These are phyloP conservation scores for Phytophthora tubulina DNA, from an alignment of 352 stramenopile genomes.

Conservation along the genomic window DNA sequence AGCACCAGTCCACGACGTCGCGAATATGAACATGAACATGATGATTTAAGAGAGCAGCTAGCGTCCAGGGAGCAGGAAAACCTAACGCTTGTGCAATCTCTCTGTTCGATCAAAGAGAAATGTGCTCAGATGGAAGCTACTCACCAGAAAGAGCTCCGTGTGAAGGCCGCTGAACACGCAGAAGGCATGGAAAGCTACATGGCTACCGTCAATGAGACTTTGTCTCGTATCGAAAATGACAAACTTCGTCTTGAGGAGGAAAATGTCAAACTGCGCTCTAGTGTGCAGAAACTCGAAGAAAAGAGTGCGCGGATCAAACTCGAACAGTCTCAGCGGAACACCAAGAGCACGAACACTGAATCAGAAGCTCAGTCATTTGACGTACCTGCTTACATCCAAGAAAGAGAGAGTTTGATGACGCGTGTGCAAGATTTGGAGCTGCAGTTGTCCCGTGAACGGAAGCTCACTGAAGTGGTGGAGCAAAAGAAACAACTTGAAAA, in stretches of 20 bases:
- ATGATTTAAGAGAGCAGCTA: conserved; percentile 35
- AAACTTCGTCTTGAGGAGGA: conserved; percentile 36
- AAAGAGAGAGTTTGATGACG: conserved; percentile 19
- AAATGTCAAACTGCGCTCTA: conserved; percentile 26
- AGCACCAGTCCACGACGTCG: neutral
- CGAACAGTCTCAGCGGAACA: conserved; percentile 16
- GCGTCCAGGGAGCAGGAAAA: conserved; percentile 56
- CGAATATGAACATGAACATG: conserved; percentile 2
- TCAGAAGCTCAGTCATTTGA: conserved; percentile 4
- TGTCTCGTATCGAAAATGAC: conserved; percentile 42
- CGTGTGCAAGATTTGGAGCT: conserved; percentile 41
- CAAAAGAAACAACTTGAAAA: conserved; percentile 29
- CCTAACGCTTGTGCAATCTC: conserved; percentile 50
- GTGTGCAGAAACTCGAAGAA: conserved; percentile 34
- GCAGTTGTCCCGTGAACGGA: conserved; percentile 37
- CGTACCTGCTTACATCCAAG: neutral
- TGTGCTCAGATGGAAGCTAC: conserved; percentile 36
- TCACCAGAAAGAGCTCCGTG: conserved; percentile 27
- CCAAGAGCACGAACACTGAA: conserved; percentile 34
- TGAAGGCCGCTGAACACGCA: conserved; percentile 38
- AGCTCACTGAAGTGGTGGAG: conserved; percentile 33
- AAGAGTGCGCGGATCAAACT: conserved; percentile 13
- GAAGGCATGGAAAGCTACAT: conserved; percentile 47
- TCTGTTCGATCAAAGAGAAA: conserved; percentile 52
- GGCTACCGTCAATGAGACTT: conserved; percentile 40